Conservation (phyloP, 2,329 filamentous ascomycete genomes). For the Alternaria dauci region DNA sequence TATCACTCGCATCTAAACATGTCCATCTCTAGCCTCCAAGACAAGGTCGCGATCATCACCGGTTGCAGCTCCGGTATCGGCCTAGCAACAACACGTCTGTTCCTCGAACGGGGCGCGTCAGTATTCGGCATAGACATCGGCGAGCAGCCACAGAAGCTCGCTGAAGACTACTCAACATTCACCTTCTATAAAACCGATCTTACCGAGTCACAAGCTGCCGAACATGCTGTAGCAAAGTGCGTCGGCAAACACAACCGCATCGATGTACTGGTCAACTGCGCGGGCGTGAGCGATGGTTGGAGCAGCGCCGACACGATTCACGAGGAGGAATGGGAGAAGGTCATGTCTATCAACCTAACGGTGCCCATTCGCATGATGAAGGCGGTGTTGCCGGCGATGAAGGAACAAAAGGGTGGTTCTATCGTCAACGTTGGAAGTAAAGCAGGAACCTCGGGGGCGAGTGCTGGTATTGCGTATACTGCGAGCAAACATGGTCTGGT, state of each 20-base stretch:
- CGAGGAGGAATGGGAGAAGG: conserved; percentile 52
- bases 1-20: conserved; percentile 8
- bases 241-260: conserved; percentile 33
- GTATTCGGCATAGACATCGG: conserved; percentile 44
- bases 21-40: conserved; percentile 33
- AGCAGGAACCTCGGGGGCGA: conserved; percentile 49
- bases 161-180: conserved; percentile 27
- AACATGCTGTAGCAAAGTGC: conserved; percentile 36
- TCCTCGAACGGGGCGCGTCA: conserved; percentile 34
- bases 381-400: conserved; percentile 55
- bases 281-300: conserved; percentile 56
- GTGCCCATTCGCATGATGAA: conserved; percentile 58
- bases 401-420: conserved; percentile 49
- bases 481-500: conserved; percentile 57
- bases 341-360: conserved; percentile 55
- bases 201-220: conserved; percentile 26
- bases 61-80: conserved; percentile 45
- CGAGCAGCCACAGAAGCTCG: conserved; percentile 25
- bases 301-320: conserved; percentile 51
- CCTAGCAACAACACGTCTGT: conserved; percentile 36
- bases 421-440: conserved; percentile 54
- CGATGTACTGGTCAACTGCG: conserved; percentile 58
- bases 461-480: conserved; percentile 57
- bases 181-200: conserved; percentile 39
- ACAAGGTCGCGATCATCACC: conserved; percentile 40